Base-by-base conservation (phyloP, 2,329 filamentous ascomycete genomes). In the Kalmusia sp. region DNA sequence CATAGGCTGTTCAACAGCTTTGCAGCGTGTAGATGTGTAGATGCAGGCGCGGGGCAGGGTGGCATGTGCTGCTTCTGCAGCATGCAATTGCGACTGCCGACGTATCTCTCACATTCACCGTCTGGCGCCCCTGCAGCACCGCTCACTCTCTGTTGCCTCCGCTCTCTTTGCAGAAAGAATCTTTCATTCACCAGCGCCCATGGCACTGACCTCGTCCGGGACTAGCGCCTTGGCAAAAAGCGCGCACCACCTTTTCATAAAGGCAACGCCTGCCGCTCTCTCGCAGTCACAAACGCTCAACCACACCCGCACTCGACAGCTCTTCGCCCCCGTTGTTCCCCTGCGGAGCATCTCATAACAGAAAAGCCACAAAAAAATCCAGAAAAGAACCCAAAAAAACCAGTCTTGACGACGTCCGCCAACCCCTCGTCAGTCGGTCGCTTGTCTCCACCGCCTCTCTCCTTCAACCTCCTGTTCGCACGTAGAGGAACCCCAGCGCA, bases 281-380 rank as follows among this genome's bases (percentile, higher is more conserved):
- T 49, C 52, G 52, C 47, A 38, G 52, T 59, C 57, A 51, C 57
- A 59, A 68, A 59, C 58, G 58, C 58, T 62, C 57, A 50, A 58
- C 57, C 51, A 64, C 65, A 49, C 55, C 46, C 51, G 35, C 58
- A 61, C 58, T 51, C 58, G 62, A 41, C 62, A 63, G 62, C 56
- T 54, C 65, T 61, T 62, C 56, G 50, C 54, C 62, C 55, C 61
- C 63, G 49, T 64, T 65, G 64, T 70, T 64, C 69, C 57, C 61
- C 63, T 62, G 66, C 60, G 68, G 61, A 67, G 61, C 62, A 56
- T 55, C 55, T 50, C 67, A 72, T 68, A 72, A 68, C 67, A 68
- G 65, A 72, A 73, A 71, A 72, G 65, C 64, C 62, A 63, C 65
- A 72, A 72, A 74, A 74, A 74, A 72, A 70, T 65, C 50, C 65